Evolutionary conservation across 768 basidiomycete species (phyloP), one percentile per base, ranked within the genome.

Genomic region (Auriscalpium vulgare): DNA sequence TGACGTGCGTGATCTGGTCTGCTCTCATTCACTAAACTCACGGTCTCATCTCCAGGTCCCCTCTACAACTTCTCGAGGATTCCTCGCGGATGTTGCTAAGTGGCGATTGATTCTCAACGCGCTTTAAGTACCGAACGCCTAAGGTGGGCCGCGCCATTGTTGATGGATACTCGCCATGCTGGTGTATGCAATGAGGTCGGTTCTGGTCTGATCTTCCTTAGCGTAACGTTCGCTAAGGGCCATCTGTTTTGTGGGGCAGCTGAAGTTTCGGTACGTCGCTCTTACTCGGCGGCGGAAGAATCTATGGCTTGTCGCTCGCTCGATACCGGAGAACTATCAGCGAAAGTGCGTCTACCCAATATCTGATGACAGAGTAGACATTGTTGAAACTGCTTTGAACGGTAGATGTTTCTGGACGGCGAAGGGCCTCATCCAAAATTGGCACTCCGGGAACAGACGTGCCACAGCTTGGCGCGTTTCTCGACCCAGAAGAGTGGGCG

Each of bases 61-160:
- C 63, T 87, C 8, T 86, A 80, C 57, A 80, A 87, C 59, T 87
- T 87, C 66, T 87, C 57, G 74, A 78, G 34, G 82, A 87, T 59
- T 87, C 85, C 0, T 55, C 62, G 0, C 78, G 1, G 74, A 75
- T 43, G 56, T 66, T 1, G 63, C 78, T 0, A 79, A 80, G 45
- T 87, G 85, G 86, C 72, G 82, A 11, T 69, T 83, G 2, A 68
- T 87, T 8, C 63, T 82, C 11, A 77, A 78, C 46, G 69, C 66
- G 2, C 51, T 74, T 0, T 62, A 47, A 68, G 64, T 66, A 21
- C 51, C 55, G 44, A 29, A 49, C 23, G 54, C 53, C 57, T 11
- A 21, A 29, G 4, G 7, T 2, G 2, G 6, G 58, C 67, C 3
- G 74, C 73, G 17, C 82, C 82, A 0, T 65, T 66, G 9, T 83